A percentile compares a stretch with the other conserved stretches of the same genome.
Evolutionary conservation across 2,329 filamentous ascomycete genomes (phyloP).

Genomic region (Fonsecaea erecta): DNA sequence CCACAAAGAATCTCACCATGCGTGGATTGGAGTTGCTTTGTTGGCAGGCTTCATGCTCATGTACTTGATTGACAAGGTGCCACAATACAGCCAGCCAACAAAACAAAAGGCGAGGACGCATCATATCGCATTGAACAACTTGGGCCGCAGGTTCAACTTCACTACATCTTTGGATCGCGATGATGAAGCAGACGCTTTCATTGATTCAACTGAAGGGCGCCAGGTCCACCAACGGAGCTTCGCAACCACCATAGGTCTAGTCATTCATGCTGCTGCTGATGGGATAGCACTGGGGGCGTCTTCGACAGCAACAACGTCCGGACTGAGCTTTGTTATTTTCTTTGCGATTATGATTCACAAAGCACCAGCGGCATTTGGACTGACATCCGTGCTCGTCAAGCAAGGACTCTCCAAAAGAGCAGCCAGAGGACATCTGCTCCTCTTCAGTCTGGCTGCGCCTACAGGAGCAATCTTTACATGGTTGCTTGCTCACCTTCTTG

Average conservation of each 20-base stretch:
- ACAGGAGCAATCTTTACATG: constrained; percentile 84
- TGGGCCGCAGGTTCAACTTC: constrained; percentile 62
- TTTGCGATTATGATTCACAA: constrained; percentile 97
- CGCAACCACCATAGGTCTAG: constrained; percentile 89
- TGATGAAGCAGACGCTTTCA: constrained; percentile 48
- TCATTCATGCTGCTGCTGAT: constrained; percentile 93
- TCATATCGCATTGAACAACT: constrained; percentile 85
- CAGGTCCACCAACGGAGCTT: constrained; percentile 59
- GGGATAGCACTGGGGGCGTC: constrained; percentile 95
- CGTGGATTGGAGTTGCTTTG: constrained; percentile 84
- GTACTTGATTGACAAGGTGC: constrained; percentile 91
- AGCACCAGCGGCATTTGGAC: constrained; percentile 89
- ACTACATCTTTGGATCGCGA: constrained; percentile 48
- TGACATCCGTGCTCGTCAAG: constrained; percentile 87
- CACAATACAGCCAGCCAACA: constrained; percentile 70
- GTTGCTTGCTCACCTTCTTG: constrained; percentile 74
- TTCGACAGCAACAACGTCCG: constrained; percentile 71
- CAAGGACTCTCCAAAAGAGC: constrained; percentile 87
- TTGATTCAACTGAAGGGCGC: constrained; percentile 63
- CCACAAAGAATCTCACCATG: constrained; percentile 62
- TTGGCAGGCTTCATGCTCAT: constrained; percentile 91
- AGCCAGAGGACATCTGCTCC: constrained; percentile 79
- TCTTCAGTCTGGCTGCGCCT: constrained; percentile 91
- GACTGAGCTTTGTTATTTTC: constrained; percentile 89
- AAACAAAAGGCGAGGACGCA: constrained; percentile 70